Base-by-base conservation (phyloP, 805 yeast genomes). In the Maudiozyma serrabonitensis region DNA sequence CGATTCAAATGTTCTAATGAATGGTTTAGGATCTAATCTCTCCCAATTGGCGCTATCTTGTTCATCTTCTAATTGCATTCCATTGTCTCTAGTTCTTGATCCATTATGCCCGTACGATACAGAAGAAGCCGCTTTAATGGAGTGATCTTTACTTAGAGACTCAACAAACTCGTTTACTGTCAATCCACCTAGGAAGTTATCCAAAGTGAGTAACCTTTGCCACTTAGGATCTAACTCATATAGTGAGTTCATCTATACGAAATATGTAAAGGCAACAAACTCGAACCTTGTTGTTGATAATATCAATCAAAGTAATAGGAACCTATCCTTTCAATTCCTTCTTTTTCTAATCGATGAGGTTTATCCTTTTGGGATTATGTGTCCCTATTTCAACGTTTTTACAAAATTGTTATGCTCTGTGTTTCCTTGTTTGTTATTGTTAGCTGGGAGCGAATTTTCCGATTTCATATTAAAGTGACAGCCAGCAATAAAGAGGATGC, bases 1-100 rank as follows among this genome's bases (percentile, higher is more conserved):
- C 1, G 90, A 80, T 62, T 91, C 97, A 64, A 93, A 90, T 0
- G 96, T 87, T 56, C 96, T 78, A 44, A 91, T 91, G 62, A 87
- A 93, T 1, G 98, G 98, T 60, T 87, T 88, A 1, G 98, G 96
- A 60, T 93, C 96, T 48, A 88, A 67, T 43, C 56, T 61, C 39
- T 56, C 55, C 48, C 60, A 52, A 44, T 55, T 45, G 41, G 56
- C 50, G 16, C n/a, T n/a, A 35, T 35, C 38, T 4, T 35, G 38
- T 13, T 35, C 38, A 35, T 35, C 38, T 6, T n/a, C 37, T n/a
- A 31, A 16, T 25, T 31, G 23, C 19, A 42, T 28, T 13, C 23
- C 19, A 25, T 13, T 7, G 15, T 15, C 12, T 23, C 39, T 13
- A 28, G 12, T 28, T 11, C 32, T 11, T 3, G 32, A 4, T 6